Base-by-base conservation (phyloP, 1,284 basidiomycete species). In the Trichosporon sp. region DNA sequence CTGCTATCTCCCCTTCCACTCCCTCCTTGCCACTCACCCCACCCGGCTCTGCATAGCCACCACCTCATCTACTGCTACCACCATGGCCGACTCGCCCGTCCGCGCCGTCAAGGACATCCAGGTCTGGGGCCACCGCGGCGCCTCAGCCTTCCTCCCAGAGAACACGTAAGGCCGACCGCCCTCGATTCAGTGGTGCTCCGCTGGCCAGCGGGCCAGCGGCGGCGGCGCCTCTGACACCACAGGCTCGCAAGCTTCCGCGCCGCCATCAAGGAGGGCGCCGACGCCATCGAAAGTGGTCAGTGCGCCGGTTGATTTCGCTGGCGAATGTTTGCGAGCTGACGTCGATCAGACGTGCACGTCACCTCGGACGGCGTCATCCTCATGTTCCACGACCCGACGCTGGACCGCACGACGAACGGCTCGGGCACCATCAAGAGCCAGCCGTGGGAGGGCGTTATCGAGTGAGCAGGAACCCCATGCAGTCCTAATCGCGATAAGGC, bases 111-210 rank as follows among this genome's bases (percentile, higher is more conserved):
- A 76, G 65, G 78, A 83, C 47, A 75, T 80, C 86, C 91, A 93
- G 76, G 95, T 93, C 82, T 96, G 93, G 93, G 93, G 93, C 71
- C 94, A 97, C 82, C 90, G 94, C 71, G 94, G 94, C 67, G 94
- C 95, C 83, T 83, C 91, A 87, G 82, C 82, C 2, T 76, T 80
- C 72, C 71, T 83, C 21, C 82, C 82, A 31, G 82, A 83, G 72
- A 83, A 83, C 70, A 83, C 82, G 76, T 80, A 67, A 73, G 80
- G 44, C 65, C 53, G 62, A 35, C 29, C 44, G 56, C 29, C 27
- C 15, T 32, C 56, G 29, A 11, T 47, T 32, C 25, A 44, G 35
- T 42, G 62, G 23, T 29, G 62, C 35, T 32, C 64, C 56, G 56
- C 70, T 47, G 29, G 68, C 66, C 34, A 68, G 68, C 73, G 67